Evolutionary conservation across 306 rosid genomes (phyloP).

Genomic region (Lathyrus oleraceus): DNA sequence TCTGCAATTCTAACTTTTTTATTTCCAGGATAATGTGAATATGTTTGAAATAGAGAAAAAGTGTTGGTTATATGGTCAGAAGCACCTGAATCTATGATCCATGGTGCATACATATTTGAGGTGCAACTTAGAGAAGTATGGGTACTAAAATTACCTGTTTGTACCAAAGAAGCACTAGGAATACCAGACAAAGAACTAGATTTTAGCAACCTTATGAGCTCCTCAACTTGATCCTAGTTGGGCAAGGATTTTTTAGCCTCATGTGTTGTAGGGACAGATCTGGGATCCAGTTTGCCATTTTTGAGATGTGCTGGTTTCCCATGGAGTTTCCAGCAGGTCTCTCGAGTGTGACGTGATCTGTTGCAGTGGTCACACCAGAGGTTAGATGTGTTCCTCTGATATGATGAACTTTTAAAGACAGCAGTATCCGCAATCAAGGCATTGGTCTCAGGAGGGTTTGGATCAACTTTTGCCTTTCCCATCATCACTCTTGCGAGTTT

Average conservation of each 20-base stretch:
- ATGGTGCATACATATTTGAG: too few species aligned
- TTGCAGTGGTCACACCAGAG: background rate
- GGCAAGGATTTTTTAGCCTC: background rate
- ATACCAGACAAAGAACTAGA: background rate
- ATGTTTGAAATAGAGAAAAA: too few species aligned
- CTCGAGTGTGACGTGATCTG: background rate
- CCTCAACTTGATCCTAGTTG: background rate
- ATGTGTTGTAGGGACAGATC: background rate
- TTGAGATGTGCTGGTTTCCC: background rate
- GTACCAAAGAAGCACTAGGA: background rate
- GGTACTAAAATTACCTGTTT: background rate
- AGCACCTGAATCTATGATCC: too few species aligned
- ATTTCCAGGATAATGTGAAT: too few species aligned
- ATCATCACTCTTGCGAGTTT: background rate
- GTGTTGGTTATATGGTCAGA: too few species aligned
- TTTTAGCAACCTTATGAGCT: background rate
- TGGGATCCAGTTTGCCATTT: too few species aligned
- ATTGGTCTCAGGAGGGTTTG: too few species aligned
- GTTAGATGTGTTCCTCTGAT: too few species aligned
- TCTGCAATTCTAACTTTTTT: too few species aligned
- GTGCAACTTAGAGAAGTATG: background rate
- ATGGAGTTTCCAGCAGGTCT: background rate
- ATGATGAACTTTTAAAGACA: too few species aligned
- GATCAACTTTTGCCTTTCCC: background rate
- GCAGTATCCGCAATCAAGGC: too few species aligned